Percentiles rank a stretch among this genome's conserved stretches.
phyloP scores from a whole-genome alignment of 352 stramenopile genomes.

The Globisporangium heterothallicum region DNA sequence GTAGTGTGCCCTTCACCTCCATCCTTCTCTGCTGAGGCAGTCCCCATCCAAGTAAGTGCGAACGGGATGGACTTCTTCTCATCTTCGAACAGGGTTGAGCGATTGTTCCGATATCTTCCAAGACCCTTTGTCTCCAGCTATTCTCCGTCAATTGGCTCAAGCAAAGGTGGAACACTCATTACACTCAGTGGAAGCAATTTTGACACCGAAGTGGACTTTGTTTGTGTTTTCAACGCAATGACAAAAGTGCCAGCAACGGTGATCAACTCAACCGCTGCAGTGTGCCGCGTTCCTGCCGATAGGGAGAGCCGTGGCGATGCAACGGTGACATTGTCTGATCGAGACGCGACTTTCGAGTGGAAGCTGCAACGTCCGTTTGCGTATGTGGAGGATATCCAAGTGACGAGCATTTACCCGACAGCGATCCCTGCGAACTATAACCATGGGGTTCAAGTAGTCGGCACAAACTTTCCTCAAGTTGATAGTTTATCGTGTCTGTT shows the following conservation, averaged over 20 bases:
- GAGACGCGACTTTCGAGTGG: conserved; percentile 15
- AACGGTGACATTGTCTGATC: conserved; percentile 21
- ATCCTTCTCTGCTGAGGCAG: background rate
- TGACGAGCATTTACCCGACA: conserved; percentile 11
- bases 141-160: conserved; percentile 22
- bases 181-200: conserved; percentile 27
- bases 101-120: conserved; percentile 19
- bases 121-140: conserved; percentile 20
- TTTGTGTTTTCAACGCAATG: conserved; percentile 28
- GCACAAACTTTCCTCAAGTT: conserved; percentile 16
- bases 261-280: conserved; percentile 24
- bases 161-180: conserved; percentile 30
- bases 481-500: conserved; percentile 24
- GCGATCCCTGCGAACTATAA: conserved; percentile 34
- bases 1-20: conserved; percentile 26
- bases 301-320: conserved; percentile 1
- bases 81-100: conserved; percentile 1
- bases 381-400: conserved; percentile 21
- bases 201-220: conserved; percentile 12
- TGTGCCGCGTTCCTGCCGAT: conserved; percentile 20
- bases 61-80: conserved; percentile 44
- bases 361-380: conserved; percentile 23
- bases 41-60: conserved; percentile 24
- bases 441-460: conserved; percentile 23
- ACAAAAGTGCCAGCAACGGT: conserved; percentile 9